Conservation (phyloP, 1,284 basidiomycete genomes). For the Anthracocystis panici-leucophaei region DNA sequence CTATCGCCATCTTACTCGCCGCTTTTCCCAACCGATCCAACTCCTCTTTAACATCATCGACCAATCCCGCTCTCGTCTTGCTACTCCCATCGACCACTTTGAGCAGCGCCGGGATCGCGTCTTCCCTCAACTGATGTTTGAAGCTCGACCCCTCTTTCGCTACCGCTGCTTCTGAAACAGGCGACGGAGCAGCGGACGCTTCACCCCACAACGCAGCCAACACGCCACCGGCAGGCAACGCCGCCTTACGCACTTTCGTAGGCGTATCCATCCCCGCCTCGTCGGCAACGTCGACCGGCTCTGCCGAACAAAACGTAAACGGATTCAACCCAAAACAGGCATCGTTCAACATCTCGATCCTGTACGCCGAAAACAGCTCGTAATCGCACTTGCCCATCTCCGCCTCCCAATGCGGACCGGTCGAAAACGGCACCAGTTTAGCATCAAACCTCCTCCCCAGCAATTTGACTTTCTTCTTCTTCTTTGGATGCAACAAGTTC, state of each 20-base stretch:
- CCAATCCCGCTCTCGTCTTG: slow-evolving; percentile 54
- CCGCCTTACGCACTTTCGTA: slow-evolving; percentile 24
- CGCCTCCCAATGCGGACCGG: slow-evolving; percentile 66
- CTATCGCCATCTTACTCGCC: slow-evolving; percentile 60
- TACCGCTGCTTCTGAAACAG: not conserved
- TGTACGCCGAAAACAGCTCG: slow-evolving; percentile 58
- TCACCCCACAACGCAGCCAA: slow-evolving; percentile 44
- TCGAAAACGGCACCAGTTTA: slow-evolving; percentile 64
- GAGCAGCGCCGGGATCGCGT: slow-evolving; percentile 52
- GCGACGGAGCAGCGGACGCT: not conserved
- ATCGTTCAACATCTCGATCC: slow-evolving; percentile 65
- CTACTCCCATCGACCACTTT: slow-evolving; percentile 53
- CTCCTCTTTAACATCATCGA: slow-evolving; percentile 60
- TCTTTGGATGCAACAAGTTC: slow-evolving; percentile 54
- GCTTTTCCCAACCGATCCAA: slow-evolving; percentile 48
- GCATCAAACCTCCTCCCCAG: slow-evolving; percentile 63
- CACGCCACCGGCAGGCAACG: slow-evolving; percentile 30
- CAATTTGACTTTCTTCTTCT: slow-evolving; percentile 66
- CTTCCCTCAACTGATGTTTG: slow-evolving; percentile 42
- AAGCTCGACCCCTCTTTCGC: slow-evolving; percentile 7
- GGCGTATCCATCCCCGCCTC: slow-evolving; percentile 16
- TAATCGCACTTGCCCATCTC: slow-evolving; percentile 51
- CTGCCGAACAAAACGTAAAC: slow-evolving; percentile 55
- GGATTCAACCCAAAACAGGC: slow-evolving; percentile 62
- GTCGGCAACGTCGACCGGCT: slow-evolving; percentile 8